Evolutionary conservation across 352 stramenopile genomes (phyloP), one percentile per base, ranked within the genome.

Genomic region (Blastocystis sp.): DNA sequence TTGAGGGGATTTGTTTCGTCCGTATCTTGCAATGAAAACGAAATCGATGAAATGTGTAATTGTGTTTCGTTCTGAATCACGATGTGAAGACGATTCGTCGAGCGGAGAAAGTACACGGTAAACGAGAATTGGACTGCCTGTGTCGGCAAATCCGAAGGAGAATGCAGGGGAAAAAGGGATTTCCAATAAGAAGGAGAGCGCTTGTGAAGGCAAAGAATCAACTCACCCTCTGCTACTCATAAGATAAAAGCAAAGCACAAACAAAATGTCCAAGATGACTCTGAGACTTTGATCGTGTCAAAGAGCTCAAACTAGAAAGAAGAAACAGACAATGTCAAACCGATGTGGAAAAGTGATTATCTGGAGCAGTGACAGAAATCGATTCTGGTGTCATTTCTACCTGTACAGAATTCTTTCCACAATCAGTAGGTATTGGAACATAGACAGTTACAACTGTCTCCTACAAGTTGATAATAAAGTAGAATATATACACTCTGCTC

Each of bases 191-290:
- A 41, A 16, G 41, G 41, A 34, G 30, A 24, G 20, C 45, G 45
- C 34, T 81, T 81, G 41, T 81, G 45, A 24, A 81, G 47, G 24
- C 63, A 20, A 50, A 81, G 41, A 24, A 63, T 81, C 39, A 81
- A 63, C 70, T 81, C 70, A 20, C 70, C 70, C 16, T 81, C 54
- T 45, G 7, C 47, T 73, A 81, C 65, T 7, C 26, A 41, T 37
- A 2, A 65, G 47, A 41, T 18, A 20, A 73, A 50, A 18, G n/a
- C 2, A 73, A 11, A 16, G n/a, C 24, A 8, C 0, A 37, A 47
- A 73, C 63, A 47, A 6, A 45, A 50, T 39, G 26, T 65, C 70
- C 70, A 81, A 1, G 50, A 65, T 13, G 13, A 81, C 20, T 81
- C 70, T 13, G 41, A 47, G 1, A 47, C 37, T 11, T 41, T 26